Evolutionary conservation across 2,329 filamentous ascomycete genomes (phyloP), one percentile per base, ranked within the genome.

Genomic region (Fusarium pseudoanthophilum): DNA sequence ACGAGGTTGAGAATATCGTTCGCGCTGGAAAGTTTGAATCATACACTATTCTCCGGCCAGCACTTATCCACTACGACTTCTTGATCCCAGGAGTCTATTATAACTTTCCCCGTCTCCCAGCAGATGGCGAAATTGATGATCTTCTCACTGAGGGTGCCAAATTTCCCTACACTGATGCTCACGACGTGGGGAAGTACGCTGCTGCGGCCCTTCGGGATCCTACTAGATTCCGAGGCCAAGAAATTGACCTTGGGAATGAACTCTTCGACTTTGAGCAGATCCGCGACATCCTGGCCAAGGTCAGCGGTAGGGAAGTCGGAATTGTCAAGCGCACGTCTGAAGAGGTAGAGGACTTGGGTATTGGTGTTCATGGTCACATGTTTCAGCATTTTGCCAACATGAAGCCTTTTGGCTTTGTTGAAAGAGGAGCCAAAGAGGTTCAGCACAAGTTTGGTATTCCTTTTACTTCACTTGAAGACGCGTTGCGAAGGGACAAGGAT

Each of bases 11-110:
- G 48, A 77, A 80, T 2, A 61, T 68, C 4, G 79, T 83, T 2
- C 79, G 78, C 14, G 24, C 15, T 2, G 78, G 71, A n/a, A 76
- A 73, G 11, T 80, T 82, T 24, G 56, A 70, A 18, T 63, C 76
- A 11, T 82, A 82, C 71, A 82, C 81, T 0, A 81, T 83, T 52
- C 72, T 83, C 18, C 78, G 80, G 2, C 81, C 81, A 0, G 74
- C 72, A 0, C 67, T 80, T 32, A 76, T 82, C 14, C 75, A 79
- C 43, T 51, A 73, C 40, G 78, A 82, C 52, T 80, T 76, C 66
- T 46, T 79, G 15, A 7, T 77, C 4, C 79, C 80, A 2, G 39
- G 58, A 11, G 60, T 53, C 8, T 11, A 37, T 7, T 20, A 26
- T 1, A 83, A 83, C 72, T 82, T 78, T 11, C 79, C 80, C 0